Base-by-base conservation (phyloP, 2,329 filamentous ascomycete species). In the Huntiella bhutanensis region DNA sequence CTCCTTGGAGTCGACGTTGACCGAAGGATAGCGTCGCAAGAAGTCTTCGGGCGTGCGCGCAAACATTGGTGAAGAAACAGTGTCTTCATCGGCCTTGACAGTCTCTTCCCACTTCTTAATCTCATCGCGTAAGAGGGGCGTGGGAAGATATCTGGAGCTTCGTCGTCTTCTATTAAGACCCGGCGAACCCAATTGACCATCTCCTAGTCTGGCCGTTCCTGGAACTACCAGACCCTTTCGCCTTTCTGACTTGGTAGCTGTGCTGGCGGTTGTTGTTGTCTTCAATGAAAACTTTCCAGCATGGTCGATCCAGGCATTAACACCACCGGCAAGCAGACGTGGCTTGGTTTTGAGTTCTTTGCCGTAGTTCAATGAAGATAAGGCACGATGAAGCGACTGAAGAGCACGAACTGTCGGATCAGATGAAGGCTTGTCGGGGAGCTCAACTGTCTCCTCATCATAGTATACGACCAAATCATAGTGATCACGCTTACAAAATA, bases 401-500 rank as follows among this genome's bases (percentile, higher is more conserved):
- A 53, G 46, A 13, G 48, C 51, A n/a, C 41, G 45, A 28, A 33
- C 36, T 13, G 34, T 33, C 8, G 43, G 38, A 41, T 47, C 46
- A 13, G 34, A 41, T 13, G 46, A 38, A 12, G 13, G 19, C 2
- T 37, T 34, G n/a, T 39, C 16, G 5, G 55, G 60, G 15, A 92
- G 54, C 52, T 65, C 53, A 60, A 71, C 49, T 56, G 82, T 68
- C 58, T 70, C 51, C 53, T 88, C 73, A 59, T 98, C 86, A 58
- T 96, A 93, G 55, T 92, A 91, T 0, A 98, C 82, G 8, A 98
- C 73, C 37, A 95, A 63, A 53, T 96, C 86, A 54, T 82, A 94
- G 47, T 80, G 70, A 52, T 87, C 71, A 11, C 80, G 72, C 47
- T 75, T 65, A 37, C 75, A 76, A 55, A 93, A 94, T 32, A 84